Evolutionary conservation across 371 early-diverging fungal genomes (phyloP), one percentile per base, ranked within the genome.

Genomic region (Fennellomyces sp.): DNA sequence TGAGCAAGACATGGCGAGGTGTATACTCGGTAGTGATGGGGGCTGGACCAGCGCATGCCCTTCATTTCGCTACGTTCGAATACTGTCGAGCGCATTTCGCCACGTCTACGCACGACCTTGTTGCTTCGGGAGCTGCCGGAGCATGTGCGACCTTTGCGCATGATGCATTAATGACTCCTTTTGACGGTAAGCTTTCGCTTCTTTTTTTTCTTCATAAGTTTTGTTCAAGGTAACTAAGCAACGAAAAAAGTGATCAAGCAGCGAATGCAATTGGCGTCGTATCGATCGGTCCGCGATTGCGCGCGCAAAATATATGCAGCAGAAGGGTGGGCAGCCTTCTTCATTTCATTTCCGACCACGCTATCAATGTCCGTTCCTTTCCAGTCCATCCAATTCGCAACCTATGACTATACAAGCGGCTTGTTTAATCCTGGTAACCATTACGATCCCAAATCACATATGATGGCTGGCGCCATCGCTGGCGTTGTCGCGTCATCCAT

Each of bases 211-310:
- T n/a, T n/a, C n/a, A n/a, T n/a, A n/a, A n/a, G n/a, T n/a, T n/a
- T n/a, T n/a, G n/a, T n/a, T n/a, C n/a, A n/a, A n/a, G n/a, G n/a
- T n/a, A n/a, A n/a, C n/a, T n/a, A n/a, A n/a, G n/a, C n/a, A n/a
- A n/a, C n/a, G n/a, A n/a, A n/a, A n/a, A n/a, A n/a, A 89, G 97
- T 97, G 28, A 77, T 97, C 65, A 97, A 97, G 73, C 97, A 97
- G 72, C 83, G 98, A n/a, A 95, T 97, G 97, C 98, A 97, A 72
- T 69, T 94, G 28, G 81, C 89, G 0, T 70, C 72, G 2, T 88
- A 93, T 64, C 75, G 79, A 19, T 86, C 73, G 35, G 85, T 94
- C 15, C 27, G 84, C 11, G 85, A 89, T 13, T 95, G 95, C 64
- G 92, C 90, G 0, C 59, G 67, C 19, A 64, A 74, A n/a, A 86